Base-by-base conservation (phyloP, 2,329 filamentous ascomycete genomes). In the Sarocladiaceae sp. region DNA sequence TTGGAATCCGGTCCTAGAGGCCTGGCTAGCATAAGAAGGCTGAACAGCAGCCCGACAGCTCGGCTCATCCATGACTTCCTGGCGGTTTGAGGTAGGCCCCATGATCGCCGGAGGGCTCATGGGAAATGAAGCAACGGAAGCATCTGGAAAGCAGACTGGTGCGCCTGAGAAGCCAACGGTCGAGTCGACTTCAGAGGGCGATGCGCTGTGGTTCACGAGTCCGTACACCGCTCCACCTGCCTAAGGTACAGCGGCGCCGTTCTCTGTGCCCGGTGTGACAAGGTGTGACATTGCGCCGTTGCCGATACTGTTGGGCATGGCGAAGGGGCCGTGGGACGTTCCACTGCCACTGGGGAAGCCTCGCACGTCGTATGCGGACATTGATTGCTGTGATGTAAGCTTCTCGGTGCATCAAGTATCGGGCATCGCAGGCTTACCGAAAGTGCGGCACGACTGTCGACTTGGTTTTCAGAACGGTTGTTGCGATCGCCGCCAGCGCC, bases 201-300 rank as follows among this genome's bases (percentile, higher is more conserved):
- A 29, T 21, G 34, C 19, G 37, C 37, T 41, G 4, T 15, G 23
- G 19, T 5, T 18, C n/a, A n/a, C 19, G 24, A 7, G 26, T 5
- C 35, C 34, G 35, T 33, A 41, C 34, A 24, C 35, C 39, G 34
- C 34, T 26, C 16, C 37, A 29, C 44, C 44, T 33, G 26, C 34
- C 44, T 46, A 46, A 29, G 44, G 44, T 33, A 20, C 21, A 24
- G 24, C 44, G 33, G 44, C 20, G 20, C 18, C 15, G 20, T 12
- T 12, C 10, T 40, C 34, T 23, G 34, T 24, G 20, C 19, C 11
- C 12, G 19, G 34, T 39, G 20, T 39, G 20, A 39, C 34, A 39
- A 26, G 9, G 34, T 39, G 21, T 21, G 34, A 24, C 34, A 39
- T 39, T 13, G n/a, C 19, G 4, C 19, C 34, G 34, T 39, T 39